These are phyloP conservation scores for Penicillium arizonense DNA, from an alignment of 495 filamentous ascomycete species.

Conservation along the genomic window DNA sequence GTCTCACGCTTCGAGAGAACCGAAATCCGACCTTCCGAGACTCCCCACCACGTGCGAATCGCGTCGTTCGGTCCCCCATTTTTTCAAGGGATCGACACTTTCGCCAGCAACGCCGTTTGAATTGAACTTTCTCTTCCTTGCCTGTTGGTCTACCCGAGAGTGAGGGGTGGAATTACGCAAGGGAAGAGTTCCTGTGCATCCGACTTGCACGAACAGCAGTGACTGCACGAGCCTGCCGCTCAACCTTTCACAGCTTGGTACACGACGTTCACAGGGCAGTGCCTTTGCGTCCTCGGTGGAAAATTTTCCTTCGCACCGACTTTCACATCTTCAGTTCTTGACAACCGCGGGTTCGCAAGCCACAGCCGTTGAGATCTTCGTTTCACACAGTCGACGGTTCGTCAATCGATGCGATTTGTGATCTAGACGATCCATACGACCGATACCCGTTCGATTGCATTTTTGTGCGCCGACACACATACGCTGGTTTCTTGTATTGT, in stretches of 20 bases:
- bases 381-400: background rate
- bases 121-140: background rate
- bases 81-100: background rate
- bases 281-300: slow-evolving; percentile 13
- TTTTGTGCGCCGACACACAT: background rate
- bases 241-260: background rate
- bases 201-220: slow-evolving; percentile 1
- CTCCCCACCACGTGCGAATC: slow-evolving; percentile 26
- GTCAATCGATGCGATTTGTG: slow-evolving; percentile 32
- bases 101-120: background rate
- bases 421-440: slow-evolving; percentile 17
- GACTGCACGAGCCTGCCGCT: background rate
- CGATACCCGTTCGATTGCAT: background rate
- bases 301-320: background rate
- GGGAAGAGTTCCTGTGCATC: slow-evolving; percentile 8
- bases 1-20: slow-evolving; percentile 20
- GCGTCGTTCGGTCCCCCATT: slow-evolving; percentile 11
- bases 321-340: background rate
- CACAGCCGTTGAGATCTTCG: slow-evolving; percentile 4
- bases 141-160: background rate
- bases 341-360: slow-evolving; percentile 9
- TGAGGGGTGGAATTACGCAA: background rate
- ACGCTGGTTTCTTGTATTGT: background rate
- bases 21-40: slow-evolving; percentile 2
- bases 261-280: slow-evolving; percentile 18